These are phyloP conservation scores for Scedosporium dehoogii DNA, from an alignment of 2,329 filamentous ascomycete species.

Conservation along the genomic window DNA sequence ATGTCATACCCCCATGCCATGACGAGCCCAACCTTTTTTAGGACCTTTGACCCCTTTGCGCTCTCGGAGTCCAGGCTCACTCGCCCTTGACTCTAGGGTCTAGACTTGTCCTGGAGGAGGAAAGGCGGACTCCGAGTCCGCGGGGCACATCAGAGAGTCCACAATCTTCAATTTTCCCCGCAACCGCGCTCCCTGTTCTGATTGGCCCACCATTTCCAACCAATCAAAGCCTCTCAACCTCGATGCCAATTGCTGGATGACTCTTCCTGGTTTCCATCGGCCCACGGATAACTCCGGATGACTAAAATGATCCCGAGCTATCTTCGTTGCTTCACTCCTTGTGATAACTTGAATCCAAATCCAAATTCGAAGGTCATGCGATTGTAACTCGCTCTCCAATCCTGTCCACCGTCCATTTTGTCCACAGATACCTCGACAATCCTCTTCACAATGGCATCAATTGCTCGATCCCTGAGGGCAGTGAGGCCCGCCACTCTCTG, in stretches of 20 bases:
- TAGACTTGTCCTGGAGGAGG: not conserved
- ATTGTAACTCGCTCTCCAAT: not conserved
- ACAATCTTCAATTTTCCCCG: not conserved
- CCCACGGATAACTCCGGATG: too few species aligned
- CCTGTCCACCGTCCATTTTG: not conserved
- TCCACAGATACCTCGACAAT: not conserved
- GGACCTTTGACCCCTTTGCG: too few species aligned
- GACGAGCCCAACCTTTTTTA: too few species aligned
- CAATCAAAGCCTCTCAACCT: not conserved
- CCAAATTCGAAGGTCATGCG: too few species aligned
- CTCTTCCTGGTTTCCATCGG: too few species aligned
- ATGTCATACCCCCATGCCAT: too few species aligned
- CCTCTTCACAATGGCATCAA: slow-evolving; percentile 44
- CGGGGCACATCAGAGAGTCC: not conserved
- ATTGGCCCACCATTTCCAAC: not conserved
- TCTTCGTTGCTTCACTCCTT: not conserved
- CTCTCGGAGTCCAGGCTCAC: too few species aligned
- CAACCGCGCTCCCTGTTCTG: not conserved
- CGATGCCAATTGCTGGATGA: too few species aligned
- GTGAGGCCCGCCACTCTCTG: slow-evolving; percentile 31
- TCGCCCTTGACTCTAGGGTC: not conserved
- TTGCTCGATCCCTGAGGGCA: slow-evolving; percentile 44
- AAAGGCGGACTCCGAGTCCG: not conserved
- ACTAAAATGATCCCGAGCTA: too few species aligned
- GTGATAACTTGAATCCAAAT: not conserved